Base-by-base conservation (phyloP, 257 asterid genomes). In the Solanum bukasovii region DNA sequence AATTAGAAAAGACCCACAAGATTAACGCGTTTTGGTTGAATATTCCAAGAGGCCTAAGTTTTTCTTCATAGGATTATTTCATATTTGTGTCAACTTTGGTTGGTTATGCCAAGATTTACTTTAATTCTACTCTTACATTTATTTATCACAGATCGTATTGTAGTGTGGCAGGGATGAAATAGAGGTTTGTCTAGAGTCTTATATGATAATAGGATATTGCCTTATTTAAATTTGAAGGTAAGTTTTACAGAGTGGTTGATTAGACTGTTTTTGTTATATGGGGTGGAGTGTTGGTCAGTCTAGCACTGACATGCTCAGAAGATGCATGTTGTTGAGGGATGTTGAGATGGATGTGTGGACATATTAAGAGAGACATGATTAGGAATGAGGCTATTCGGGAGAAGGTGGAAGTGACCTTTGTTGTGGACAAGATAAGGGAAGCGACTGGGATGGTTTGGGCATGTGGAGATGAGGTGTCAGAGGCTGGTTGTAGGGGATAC, bases 1-100 rank as follows among this genome's bases (percentile, higher is more conserved):
- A 27, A 44, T 79, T 29, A 25, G 87, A 87, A 88, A 20, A 84
- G n/a, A 21, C 35, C 25, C 81, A 31, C 89, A 21, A 35, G 83
- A 88, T 77, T 89, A 90, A 86, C 92, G 91, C 91, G 93, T 86
- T 90, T 87, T 83, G 11, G 84, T 73, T 27, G 79, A 72, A 79
- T 33, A n/a, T 71, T 42, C 52, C 38, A 61, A 75, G 5, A 21
- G 33, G 31, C 33, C 6, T 23, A 65, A n/a, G 33, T 23, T 9
- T 23, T 63, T 63, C 4, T n/a, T 6, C 65, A 20, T 18, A 20
- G 67, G 67, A 56, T 56, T 42, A 40, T 40, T 40, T 40, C 44
- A 40, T 56, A 56, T 18, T 56, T 56, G 5, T 56, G 67, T 56
- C 65, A 6, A 56, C 65, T 6, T 56, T 56, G 65, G n/a, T 56